Evolutionary conservation across 805 yeast genomes (phyloP).

Genomic region (Ascoidea tarda): DNA sequence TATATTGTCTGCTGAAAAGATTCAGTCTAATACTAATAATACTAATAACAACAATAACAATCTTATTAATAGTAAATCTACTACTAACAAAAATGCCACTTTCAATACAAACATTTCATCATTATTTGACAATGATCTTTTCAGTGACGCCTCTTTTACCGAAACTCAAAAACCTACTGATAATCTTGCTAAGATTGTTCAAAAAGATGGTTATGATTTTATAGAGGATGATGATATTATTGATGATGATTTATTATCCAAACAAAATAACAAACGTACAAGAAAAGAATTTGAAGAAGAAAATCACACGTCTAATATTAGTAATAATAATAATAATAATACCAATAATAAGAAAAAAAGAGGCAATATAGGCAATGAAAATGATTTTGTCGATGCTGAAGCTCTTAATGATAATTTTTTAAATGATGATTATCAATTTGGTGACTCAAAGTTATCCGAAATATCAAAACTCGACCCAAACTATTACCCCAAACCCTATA

Average conservation of each 20-base stretch:
- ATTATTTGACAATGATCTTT: conserved; percentile 11
- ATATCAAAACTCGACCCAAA: conserved; percentile 4
- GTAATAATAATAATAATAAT: no score
- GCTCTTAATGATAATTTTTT: conserved; percentile 47
- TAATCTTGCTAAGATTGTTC: no score
- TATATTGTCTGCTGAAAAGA: conserved; percentile 10
- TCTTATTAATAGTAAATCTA: no score
- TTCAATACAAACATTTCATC: conserved; percentile 4
- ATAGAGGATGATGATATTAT: no score
- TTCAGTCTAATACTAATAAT: not conserved
- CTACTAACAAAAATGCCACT: not conserved
- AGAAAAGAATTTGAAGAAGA: not conserved
- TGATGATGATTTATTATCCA: conserved; percentile 9
- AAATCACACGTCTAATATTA: no score
- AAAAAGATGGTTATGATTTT: no score
- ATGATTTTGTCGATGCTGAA: conserved; percentile 9
- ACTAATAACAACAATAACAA: conserved; percentile 9
- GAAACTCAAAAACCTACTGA: no score
- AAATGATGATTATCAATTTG: conserved; percentile 13
- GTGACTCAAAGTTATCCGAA: not conserved
- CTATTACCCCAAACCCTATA: conserved; percentile 44
- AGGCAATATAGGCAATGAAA: conserved; percentile 9
- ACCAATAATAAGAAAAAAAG: no score
- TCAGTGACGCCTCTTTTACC: conserved; percentile 9
- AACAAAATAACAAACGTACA: conserved; percentile 13